Percentiles rank a stretch among this genome's conserved stretches.
Conservation (phyloP, 768 basidiomycete species). For the Phlebiopsis flavidoalba region DNA sequence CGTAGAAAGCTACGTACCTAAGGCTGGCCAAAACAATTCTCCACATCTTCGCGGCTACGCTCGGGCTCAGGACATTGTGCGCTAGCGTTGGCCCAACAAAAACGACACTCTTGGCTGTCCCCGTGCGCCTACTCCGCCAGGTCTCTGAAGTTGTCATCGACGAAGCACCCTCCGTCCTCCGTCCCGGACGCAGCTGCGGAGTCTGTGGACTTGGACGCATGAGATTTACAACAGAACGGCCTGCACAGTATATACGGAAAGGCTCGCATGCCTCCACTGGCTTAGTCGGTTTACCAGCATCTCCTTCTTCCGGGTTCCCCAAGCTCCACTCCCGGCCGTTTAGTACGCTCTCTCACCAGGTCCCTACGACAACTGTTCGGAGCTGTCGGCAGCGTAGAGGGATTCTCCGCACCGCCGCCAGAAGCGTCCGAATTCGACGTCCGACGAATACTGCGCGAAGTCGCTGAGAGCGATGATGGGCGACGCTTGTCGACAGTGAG, state of each 20-base stretch:
- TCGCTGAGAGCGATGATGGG: neutral
- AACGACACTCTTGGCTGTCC: neutral
- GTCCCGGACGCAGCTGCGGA: no score
- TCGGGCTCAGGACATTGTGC: neutral
- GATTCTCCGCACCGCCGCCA: neutral
- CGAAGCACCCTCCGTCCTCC: no score
- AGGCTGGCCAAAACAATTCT: neutral
- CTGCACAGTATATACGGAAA: no score
- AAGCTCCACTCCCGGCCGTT: slow-evolving; percentile 1
- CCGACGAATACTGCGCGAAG: neutral
- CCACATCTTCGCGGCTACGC: neutral
- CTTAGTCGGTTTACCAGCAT: neutral
- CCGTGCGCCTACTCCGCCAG: neutral
- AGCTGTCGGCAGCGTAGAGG: slow-evolving; percentile 3
- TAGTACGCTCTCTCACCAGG: neutral
- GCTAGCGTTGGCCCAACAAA: neutral
- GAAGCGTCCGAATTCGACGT: neutral
- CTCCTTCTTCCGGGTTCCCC: neutral
- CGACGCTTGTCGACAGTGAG: slow-evolving; percentile 10
- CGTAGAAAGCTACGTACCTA: neutral
- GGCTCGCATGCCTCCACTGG: neutral
- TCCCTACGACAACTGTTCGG: neutral
- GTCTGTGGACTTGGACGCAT: slow-evolving; percentile 9
- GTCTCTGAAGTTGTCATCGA: neutral
- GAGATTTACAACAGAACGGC: no score